Evolutionary conservation across 148 eudicot genomes (phyloP).

Genomic region (Spergularia marina): DNA sequence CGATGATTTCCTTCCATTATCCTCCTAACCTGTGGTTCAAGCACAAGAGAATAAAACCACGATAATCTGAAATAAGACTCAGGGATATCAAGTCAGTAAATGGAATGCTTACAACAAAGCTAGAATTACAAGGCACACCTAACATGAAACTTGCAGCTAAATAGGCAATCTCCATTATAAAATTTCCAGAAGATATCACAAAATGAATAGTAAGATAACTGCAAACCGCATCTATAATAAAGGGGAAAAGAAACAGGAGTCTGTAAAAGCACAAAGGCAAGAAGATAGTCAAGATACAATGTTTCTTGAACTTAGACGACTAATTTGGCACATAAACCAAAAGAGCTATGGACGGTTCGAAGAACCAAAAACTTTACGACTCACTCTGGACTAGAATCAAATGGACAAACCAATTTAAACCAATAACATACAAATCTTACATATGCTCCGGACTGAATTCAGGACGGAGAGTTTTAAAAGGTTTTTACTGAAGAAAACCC

Average conservation of each 20-base stretch:
- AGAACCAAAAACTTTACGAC: background rate
- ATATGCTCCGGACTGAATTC: background rate
- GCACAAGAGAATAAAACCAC: constrained; percentile 36
- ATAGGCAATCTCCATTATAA: background rate
- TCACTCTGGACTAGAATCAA: background rate
- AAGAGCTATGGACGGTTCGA: background rate
- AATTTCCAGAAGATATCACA: background rate
- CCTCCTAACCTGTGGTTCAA: constrained; percentile 83
- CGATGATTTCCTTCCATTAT: constrained; percentile 99
- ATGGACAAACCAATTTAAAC: background rate
- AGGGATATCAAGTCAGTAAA: constrained; percentile 31
- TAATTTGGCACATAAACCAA: background rate
- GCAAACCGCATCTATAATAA: background rate
- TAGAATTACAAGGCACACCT: constrained; percentile 5
- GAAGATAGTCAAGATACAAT: background rate
- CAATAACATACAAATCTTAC: background rate
- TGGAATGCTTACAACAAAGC: background rate
- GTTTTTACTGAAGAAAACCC: too few species aligned
- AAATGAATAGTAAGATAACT: background rate
- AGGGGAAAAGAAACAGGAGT: too few species aligned
- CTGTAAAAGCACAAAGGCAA: background rate
- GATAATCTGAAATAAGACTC: constrained; percentile 30
- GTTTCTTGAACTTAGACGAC: background rate
- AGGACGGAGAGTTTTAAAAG: background rate
- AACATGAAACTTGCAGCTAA: background rate